Conservation (phyloP, 768 basidiomycete species). For the Daedalea quercina region DNA sequence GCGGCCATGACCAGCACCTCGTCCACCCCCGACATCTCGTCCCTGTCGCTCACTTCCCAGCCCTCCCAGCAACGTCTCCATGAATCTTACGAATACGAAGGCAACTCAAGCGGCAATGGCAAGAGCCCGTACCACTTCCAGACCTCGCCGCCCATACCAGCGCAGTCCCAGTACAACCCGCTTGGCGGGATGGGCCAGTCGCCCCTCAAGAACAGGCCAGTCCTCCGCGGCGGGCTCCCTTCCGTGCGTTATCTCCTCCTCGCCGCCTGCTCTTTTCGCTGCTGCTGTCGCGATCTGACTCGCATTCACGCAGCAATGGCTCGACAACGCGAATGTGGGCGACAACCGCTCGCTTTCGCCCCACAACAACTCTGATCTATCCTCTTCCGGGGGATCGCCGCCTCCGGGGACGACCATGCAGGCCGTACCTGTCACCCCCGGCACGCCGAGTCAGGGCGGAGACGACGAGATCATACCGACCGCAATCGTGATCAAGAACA, state of each 20-base stretch:
- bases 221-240: slow-evolving; percentile 62
- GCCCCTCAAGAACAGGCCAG: slow-evolving; percentile 69
- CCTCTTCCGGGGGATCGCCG: slow-evolving; percentile 72
- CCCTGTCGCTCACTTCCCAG: slow-evolving; percentile 62
- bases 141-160: slow-evolving; percentile 55
- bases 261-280: too few species aligned
- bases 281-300: not conserved
- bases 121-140: slow-evolving; percentile 68
- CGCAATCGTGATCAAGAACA: slow-evolving; percentile 99
- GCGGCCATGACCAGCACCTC: slow-evolving; percentile 71
- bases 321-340: slow-evolving; percentile 51
- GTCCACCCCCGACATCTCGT: slow-evolving; percentile 64
- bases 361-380: slow-evolving; percentile 84
- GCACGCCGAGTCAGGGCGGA: slow-evolving; percentile 42
- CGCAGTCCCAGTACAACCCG: slow-evolving; percentile 39
- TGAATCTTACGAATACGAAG: slow-evolving; percentile 83
- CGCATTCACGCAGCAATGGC: slow-evolving; percentile 64
- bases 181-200: slow-evolving; percentile 58
- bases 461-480: slow-evolving; percentile 97
- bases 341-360: slow-evolving; percentile 81
- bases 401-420: slow-evolving; percentile 40
- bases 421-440: slow-evolving; percentile 39
- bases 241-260: slow-evolving; percentile 40
- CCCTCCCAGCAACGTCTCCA: slow-evolving; percentile 73
- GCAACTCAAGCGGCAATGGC: slow-evolving; percentile 36